Evolutionary conservation across 441 rosid genomes (phyloP), one percentile per base, ranked within the genome.

Genomic region (Pelargonium citronellum): DNA sequence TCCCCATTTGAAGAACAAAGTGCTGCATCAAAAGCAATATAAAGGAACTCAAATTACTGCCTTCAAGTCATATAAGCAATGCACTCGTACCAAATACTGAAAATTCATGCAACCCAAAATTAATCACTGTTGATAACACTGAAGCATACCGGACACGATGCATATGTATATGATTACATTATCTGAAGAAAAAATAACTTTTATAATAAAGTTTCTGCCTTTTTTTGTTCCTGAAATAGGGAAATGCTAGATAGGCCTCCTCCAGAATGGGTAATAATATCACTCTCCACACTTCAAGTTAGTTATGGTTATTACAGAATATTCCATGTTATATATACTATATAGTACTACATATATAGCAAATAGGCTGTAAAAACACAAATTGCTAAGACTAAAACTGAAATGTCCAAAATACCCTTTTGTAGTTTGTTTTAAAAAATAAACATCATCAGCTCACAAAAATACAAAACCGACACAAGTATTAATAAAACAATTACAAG

Each of bases 1-100:
- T 79, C 90, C 13, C 30, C 73, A 68, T 77, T 77, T 8, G 95
- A 82, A 68, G 67, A 81, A 71, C 89, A 84, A 19, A 66, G 20
- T 80, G 76, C 97, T 91, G 69, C 68, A 55, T 47, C 69, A 75
- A 17, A 63, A 75, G 65, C 37, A 62, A 73, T 46, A 30, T 13
- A 58, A 6, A 62, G 5, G 9, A 55, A 1, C 55, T 43, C 47
- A 17, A 22, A 5, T 43, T 19, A 43, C 66, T 30, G 66, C 20
- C 41, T 17, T 30, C 27, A 30, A 1, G n/a, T 20, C 17, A 9
- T 7, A 13, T 16, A 39, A 65, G 44, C n/a, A 51, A 57, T 57
- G 19, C 61, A 55, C 19, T n/a, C 17, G 5, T 5, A 55, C 61
- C 61, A 17, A 55, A 16, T 55, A 15, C 61, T 17, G 20, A 8